These are phyloP conservation scores for Penicillium coffeae DNA, from an alignment of 495 filamentous ascomycete species.

Conservation along the genomic window DNA sequence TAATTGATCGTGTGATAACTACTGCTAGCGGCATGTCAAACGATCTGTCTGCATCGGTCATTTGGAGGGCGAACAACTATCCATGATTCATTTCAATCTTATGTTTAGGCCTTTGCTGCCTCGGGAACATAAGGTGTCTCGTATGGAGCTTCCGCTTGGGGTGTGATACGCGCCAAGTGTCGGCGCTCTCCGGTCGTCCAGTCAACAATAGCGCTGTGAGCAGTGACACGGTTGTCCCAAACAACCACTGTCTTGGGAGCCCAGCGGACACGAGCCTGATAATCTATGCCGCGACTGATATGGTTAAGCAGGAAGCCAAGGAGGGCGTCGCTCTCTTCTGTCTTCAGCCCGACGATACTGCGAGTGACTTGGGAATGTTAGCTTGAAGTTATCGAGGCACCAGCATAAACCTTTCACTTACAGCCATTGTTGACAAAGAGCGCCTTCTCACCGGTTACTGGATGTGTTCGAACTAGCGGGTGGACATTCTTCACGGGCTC, in stretches of 20 bases:
- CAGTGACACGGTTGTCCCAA: constrained; percentile 81
- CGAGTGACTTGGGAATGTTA: constrained; percentile 53
- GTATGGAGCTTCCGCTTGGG: constrained; percentile 62
- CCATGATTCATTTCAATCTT: not conserved
- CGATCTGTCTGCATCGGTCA: too few relatives aligned
- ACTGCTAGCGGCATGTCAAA: too few relatives aligned
- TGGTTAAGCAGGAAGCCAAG: constrained; percentile 78
- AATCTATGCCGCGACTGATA: constrained; percentile 68
- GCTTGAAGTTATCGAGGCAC: not conserved
- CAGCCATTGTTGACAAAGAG: constrained; percentile 77
- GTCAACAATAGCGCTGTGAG: constrained; percentile 73
- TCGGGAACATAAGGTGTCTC: constrained; percentile 20
- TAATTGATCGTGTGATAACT: too few relatives aligned
- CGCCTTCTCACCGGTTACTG: constrained; percentile 76
- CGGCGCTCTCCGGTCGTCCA: constrained; percentile 70
- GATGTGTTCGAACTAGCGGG: constrained; percentile 77
- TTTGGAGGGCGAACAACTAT: too few relatives aligned
- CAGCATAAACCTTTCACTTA: constrained; percentile 36
- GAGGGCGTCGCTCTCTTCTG: constrained; percentile 72
- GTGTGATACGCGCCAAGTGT: constrained; percentile 78
- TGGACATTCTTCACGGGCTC: constrained; percentile 70
- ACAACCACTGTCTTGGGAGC: constrained; percentile 71
- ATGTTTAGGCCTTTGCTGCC: not conserved
- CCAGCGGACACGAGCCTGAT: constrained; percentile 75
- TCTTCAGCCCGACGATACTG: constrained; percentile 69